phyloP scores from a whole-genome alignment of 495 filamentous ascomycete species.

The Pyrenula aspistea region DNA sequence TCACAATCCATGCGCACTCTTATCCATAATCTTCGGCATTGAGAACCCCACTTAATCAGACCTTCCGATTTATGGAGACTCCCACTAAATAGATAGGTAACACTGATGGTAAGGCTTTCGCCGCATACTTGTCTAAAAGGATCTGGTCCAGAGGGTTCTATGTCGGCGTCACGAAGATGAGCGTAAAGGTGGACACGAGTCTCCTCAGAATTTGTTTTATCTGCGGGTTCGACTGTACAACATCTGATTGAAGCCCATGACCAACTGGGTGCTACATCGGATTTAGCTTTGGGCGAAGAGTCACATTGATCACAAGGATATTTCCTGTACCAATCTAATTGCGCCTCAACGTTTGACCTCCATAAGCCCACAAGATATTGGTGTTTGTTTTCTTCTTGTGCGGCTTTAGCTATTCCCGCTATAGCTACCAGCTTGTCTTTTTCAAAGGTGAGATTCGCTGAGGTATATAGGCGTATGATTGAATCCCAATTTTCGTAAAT shows the following conservation, averaged over 20 bases:
- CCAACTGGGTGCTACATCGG: neutral
- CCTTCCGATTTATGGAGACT: neutral
- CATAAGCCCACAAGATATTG: conserved; percentile 22
- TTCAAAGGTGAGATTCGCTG: conserved; percentile 11
- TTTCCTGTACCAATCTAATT: neutral
- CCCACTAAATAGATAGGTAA: neutral
- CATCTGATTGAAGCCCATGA: conserved; percentile 1
- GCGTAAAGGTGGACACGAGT: neutral
- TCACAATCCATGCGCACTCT: neutral
- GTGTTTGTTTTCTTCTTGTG: conserved; percentile 7
- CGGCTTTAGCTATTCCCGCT: conserved; percentile 13
- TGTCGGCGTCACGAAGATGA: neutral
- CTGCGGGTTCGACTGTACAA: neutral
- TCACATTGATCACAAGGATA: neutral
- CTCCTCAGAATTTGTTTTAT: neutral
- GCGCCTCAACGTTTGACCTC: conserved; percentile 5
- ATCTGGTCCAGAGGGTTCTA: neutral
- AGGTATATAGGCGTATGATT: neutral
- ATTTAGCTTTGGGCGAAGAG: neutral
- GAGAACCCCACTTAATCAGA: neutral
- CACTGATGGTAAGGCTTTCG: neutral
- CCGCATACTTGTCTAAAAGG: neutral
- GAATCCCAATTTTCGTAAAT: neutral
- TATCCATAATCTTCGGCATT: neutral
- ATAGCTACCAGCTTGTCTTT: conserved; percentile 19